Conservation (phyloP, 2,329 filamentous ascomycete genomes). For the Cladophialophora bantiana region DNA sequence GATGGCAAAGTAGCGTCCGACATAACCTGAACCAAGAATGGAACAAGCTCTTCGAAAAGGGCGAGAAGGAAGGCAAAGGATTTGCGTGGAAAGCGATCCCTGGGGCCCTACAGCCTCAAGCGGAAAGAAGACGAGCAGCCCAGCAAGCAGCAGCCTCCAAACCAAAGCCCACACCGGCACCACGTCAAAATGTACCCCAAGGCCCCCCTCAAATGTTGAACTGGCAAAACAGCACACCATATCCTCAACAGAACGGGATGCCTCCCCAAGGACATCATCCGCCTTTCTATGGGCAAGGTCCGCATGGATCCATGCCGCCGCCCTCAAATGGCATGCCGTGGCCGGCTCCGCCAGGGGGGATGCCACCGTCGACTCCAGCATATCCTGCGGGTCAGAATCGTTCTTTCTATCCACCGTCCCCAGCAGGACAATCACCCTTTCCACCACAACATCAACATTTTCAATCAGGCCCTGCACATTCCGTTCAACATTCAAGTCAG, state of each 20-base stretch:
- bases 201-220: conserved; percentile 34
- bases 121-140: conserved; percentile 37
- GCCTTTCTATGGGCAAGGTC: conserved; percentile 35
- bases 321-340: conserved; percentile 39
- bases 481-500: conserved; percentile 23
- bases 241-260: conserved; percentile 36
- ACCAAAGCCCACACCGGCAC: conserved; percentile 35
- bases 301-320: conserved; percentile 33
- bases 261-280: conserved; percentile 31
- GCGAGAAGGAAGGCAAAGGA: conserved; percentile 67
- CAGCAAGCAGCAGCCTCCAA: conserved; percentile 34
- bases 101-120: conserved; percentile 45
- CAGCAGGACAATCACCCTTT: conserved; percentile 21
- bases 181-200: conserved; percentile 31
- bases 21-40: conserved; percentile 67
- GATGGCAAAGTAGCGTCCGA: conserved; percentile 72
- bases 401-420: conserved; percentile 28
- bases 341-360: conserved; percentile 29
- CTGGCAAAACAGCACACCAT: conserved; percentile 37
- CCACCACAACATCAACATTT: conserved; percentile 20
- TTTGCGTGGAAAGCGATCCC: conserved; percentile 69
- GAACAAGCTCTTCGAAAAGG: conserved; percentile 64
- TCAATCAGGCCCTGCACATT: conserved; percentile 20
- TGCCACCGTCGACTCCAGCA: conserved; percentile 23
- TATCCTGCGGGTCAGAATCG: conserved; percentile 23